Base-by-base conservation (phyloP, 345 rosid species). In the Eucalyptus erythrocorys region DNA sequence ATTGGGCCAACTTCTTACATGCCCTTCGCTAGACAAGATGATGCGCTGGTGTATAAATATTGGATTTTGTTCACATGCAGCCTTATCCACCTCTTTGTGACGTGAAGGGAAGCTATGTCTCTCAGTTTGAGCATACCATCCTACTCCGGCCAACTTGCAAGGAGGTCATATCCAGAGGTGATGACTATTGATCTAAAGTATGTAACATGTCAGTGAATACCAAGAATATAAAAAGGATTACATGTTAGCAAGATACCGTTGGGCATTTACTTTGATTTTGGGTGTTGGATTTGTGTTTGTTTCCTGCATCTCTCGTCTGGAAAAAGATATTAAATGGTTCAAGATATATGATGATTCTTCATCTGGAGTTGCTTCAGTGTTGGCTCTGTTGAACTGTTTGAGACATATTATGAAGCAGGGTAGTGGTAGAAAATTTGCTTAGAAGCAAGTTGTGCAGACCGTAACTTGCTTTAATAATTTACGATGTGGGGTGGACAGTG, bases 111-210 rank as follows among this genome's bases (percentile, higher is more conserved):
- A 98, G 99, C 89, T 98, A 94, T 47, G 99, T 98, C 2, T 97
- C 99, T 57, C 99, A 98, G 91, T 98, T 93, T 42, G 98, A 96
- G 92, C 99, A 98, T 89, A 97, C 99, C 42, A 94, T 98, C 85
- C 91, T 96, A 84, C 96, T 98, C 27, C 96, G 99, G 88, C 99
- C 99, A 1, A 96, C 97, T 81, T 98, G 99, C 98, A 97, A 97
- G 92, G 99, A 98, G 92, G 99, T 97, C 79, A 91, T 96, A 89
- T 97, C 99, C 51, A 94, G 93, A 89, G 99, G 99, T 37, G 97
- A 97, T 86, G 99, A 96, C 86, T 98, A 95, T 86, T 98, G 92
- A 94, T 49, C 21, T 87, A 43, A 47, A 21, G 84, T 76, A 76
- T 76, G 84, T 76, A 76, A 76, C 84, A 76, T 21, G 84, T 22